Conservation (phyloP, 1,284 basidiomycete genomes). For the Marasmius sp. region DNA sequence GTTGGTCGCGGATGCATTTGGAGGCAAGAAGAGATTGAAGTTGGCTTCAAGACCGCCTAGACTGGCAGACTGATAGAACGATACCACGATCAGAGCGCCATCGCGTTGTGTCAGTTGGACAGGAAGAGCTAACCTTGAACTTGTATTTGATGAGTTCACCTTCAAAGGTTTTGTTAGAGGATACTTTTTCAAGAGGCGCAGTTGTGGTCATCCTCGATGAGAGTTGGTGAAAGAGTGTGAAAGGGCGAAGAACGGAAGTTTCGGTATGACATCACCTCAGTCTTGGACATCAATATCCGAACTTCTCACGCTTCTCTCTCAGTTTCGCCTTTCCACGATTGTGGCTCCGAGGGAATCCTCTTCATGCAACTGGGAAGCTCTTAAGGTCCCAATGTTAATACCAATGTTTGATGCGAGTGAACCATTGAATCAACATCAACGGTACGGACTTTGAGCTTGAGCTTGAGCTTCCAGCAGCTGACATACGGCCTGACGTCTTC, state of each 20-base stretch:
- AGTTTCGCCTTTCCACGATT: too few species aligned
- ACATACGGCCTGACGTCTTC: too few species aligned
- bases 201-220: neutral
- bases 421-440: too few species aligned
- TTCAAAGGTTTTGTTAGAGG: slow-evolving; percentile 76
- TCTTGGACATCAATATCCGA: neutral
- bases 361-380: too few species aligned
- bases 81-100: slow-evolving; percentile 11
- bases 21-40: slow-evolving; percentile 92
- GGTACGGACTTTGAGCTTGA: too few species aligned
- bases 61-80: slow-evolving; percentile 49
- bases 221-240: neutral
- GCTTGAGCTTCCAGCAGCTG: too few species aligned
- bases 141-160: slow-evolving; percentile 87
- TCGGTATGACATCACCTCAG: neutral
- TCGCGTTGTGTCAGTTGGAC: slow-evolving; percentile 6
- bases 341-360: too few species aligned
- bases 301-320: neutral
- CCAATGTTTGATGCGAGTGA: too few species aligned
- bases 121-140: slow-evolving; percentile 58
- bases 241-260: neutral
- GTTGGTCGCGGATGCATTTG: slow-evolving; percentile 43
- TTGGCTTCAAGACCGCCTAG: slow-evolving; percentile 80
- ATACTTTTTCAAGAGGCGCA: slow-evolving; percentile 59
- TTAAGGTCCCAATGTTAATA: too few species aligned